Base-by-base conservation (phyloP, 2,329 filamentous ascomycete species). In the Cercospora citrullina region DNA sequence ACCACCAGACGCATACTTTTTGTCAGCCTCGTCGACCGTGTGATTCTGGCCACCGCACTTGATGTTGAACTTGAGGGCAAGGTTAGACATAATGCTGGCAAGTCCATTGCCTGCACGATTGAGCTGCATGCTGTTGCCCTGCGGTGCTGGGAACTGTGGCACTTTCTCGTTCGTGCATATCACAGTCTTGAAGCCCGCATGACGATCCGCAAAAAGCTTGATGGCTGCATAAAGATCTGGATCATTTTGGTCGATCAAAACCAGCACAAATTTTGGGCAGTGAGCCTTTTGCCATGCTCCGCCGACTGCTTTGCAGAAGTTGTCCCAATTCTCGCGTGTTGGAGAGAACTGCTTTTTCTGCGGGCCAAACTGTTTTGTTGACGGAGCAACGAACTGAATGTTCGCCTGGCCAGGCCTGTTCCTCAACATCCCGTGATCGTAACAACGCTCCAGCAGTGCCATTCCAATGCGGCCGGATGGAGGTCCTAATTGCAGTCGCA, bases 1-100 rank as follows among this genome's bases (percentile, higher is more conserved):
- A 18, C 28, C 28, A 30, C n/a, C n/a, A n/a, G n/a, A n/a, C n/a
- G n/a, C n/a, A n/a, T n/a, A n/a, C n/a, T n/a, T n/a, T n/a, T n/a
- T n/a, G n/a, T n/a, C n/a, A n/a, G n/a, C n/a, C n/a, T n/a, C n/a
- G n/a, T n/a, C n/a, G n/a, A n/a, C n/a, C n/a, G n/a, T n/a, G n/a
- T 28, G 26, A 5, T 28, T 28, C 5, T 30, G 28, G 7, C 65
- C 65, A 23, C 36, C 26, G 16, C 31, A 26, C 45, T 60, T 60
- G 26, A 64, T 21, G 21, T 67, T 67, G 65, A 60, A 55, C 36
- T 67, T 67, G 21, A 67, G 55, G 0, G 65, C 65, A 26, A 67
- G 36, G 28, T 67, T 67, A 10, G 61, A 64, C 23, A 33, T 31
- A 3, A 31, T 7, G 3, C 30, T n/a, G n/a, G n/a, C n/a, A n/a